Conservation (phyloP, 768 basidiomycete genomes). For the Panellus pusillus region DNA sequence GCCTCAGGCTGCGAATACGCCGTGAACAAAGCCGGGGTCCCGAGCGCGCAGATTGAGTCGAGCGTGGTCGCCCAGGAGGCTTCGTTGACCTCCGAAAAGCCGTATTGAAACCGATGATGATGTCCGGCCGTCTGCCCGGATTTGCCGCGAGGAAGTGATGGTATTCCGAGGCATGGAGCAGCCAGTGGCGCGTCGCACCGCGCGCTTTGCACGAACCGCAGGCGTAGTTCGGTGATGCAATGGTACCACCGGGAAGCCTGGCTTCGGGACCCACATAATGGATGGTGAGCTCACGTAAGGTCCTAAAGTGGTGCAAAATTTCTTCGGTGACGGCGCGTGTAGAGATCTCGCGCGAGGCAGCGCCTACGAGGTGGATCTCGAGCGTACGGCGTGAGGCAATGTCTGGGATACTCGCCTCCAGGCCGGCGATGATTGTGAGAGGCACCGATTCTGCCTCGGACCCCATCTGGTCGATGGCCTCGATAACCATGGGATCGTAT, state of each 20-base stretch:
- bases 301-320: constrained; percentile 9
- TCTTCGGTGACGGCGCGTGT: constrained; percentile 10
- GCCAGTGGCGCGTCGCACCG: not conserved
- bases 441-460: not conserved
- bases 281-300: not conserved
- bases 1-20: not conserved
- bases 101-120: constrained; percentile 13
- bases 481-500: not conserved
- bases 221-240: not conserved
- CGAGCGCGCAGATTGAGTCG: not conserved
- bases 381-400: not conserved
- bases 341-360: not conserved
- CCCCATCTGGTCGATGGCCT: not conserved
- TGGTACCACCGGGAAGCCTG: not conserved
- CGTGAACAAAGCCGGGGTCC: not conserved
- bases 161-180: not conserved
- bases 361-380: constrained; percentile 14
- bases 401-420: constrained; percentile 7
- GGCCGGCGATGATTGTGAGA: not conserved
- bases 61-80: not conserved
- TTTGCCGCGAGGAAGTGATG: not conserved
- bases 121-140: not conserved
- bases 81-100: not conserved
- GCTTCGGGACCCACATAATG: constrained; percentile 6
- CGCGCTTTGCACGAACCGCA: not conserved